Evolutionary conservation across 2,329 filamentous ascomycete species (phyloP).

Genomic region (Endocalyx cinctus): DNA sequence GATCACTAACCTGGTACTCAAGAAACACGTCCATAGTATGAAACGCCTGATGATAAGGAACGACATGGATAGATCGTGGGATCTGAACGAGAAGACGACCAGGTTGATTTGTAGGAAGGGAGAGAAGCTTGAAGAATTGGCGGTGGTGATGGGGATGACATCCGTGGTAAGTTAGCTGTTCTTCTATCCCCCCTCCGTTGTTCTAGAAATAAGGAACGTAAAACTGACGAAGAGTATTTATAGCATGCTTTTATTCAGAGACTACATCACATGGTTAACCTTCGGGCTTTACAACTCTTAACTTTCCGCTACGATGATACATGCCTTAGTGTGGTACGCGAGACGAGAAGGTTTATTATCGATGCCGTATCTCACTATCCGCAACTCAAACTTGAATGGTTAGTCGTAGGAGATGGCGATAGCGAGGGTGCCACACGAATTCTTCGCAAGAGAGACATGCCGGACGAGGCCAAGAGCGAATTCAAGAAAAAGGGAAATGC

Average conservation of each 20-base stretch:
- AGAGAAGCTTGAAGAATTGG: constrained; percentile 49
- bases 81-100: constrained; percentile 50
- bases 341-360: constrained; percentile 54
- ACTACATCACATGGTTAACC: constrained; percentile 40
- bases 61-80: constrained; percentile 49
- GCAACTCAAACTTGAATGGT: constrained; percentile 52
- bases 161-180: constrained; percentile 43
- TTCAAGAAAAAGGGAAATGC: constrained; percentile 30
- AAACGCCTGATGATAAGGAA: constrained; percentile 58
- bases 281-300: constrained; percentile 53
- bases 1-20: constrained; percentile 52
- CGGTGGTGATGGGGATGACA: constrained; percentile 48
- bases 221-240: neutral
- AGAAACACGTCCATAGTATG: constrained; percentile 52
- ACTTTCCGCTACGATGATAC: constrained; percentile 52
- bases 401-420: constrained; percentile 49
- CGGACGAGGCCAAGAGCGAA: constrained; percentile 23
- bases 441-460: constrained; percentile 33
- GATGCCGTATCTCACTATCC: constrained; percentile 55
- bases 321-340: constrained; percentile 51
- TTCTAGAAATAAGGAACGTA: constrained; percentile 10
- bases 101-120: constrained; percentile 49
- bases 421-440: constrained; percentile 45
- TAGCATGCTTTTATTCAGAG: constrained; percentile 56
- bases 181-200: neutral